Conservation (phyloP, 768 basidiomycete species). For the Lactarius vividus region DNA sequence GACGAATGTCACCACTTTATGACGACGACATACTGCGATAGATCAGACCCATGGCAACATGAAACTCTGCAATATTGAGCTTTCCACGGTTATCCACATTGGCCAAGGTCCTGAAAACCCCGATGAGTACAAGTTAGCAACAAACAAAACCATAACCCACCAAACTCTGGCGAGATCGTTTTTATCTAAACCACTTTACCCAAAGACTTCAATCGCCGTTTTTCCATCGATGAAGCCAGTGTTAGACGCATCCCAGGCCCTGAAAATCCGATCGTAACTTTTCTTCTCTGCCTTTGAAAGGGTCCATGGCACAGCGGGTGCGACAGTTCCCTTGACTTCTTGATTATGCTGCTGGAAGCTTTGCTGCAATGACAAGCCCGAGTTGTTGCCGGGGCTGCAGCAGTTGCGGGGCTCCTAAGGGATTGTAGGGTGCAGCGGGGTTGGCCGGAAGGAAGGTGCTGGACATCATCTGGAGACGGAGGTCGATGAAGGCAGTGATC, state of each 20-base stretch:
- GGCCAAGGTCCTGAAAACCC: too few relatives aligned
- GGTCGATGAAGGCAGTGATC: conserved; percentile 78
- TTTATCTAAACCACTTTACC: conserved; percentile 83
- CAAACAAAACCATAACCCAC: conserved; percentile 46
- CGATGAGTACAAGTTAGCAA: conserved; percentile 14
- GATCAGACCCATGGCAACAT: too few relatives aligned
- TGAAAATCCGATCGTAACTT: conserved; percentile 93
- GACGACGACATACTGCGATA: too few relatives aligned
- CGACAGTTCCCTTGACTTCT: conserved; percentile 58
- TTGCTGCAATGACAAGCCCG: conserved; percentile 65
- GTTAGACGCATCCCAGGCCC: conserved; percentile 85
- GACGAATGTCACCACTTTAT: too few relatives aligned
- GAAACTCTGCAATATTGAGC: too few relatives aligned
- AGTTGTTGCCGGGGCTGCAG: conserved; percentile 46
- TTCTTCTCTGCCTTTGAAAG: conserved; percentile 90
- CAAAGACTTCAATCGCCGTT: conserved; percentile 89
- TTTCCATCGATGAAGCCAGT: conserved; percentile 85
- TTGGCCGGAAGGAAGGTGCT: conserved; percentile 87
- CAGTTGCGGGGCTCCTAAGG: conserved; percentile 64
- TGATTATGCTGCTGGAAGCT: conserved; percentile 88
- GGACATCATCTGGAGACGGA: conserved; percentile 87
- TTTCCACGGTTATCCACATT: too few relatives aligned
- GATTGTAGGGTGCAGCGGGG: conserved; percentile 53
- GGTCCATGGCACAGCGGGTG: conserved; percentile 80
- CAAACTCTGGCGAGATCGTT: conserved; percentile 93